Percentiles rank a stretch among this genome's conserved stretches.
Evolutionary conservation across 2,329 filamentous ascomycete genomes (phyloP).

Genomic region (Dendrostoma leiphaemia): DNA sequence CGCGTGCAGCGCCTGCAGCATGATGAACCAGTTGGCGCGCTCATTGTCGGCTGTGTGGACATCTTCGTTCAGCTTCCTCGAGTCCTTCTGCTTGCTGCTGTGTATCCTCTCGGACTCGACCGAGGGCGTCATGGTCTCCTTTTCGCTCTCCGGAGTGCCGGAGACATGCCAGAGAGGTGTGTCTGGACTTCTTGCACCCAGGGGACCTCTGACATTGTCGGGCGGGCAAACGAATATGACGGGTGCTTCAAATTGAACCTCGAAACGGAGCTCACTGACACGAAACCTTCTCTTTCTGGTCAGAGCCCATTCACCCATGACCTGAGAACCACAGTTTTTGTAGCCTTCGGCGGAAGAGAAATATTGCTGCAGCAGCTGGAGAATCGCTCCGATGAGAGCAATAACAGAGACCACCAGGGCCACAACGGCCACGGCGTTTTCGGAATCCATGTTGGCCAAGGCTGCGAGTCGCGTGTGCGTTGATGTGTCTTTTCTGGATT

Average conservation of each 20-base stretch:
- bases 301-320: constrained; percentile 45
- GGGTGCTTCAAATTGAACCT: constrained; percentile 47
- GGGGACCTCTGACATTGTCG: constrained; percentile 34
- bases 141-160: constrained; percentile 35
- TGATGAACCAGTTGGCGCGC: constrained; percentile 50
- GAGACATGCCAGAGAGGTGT: constrained; percentile 20
- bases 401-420: constrained; percentile 47
- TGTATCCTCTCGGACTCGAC: constrained; percentile 13
- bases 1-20: constrained; percentile 48
- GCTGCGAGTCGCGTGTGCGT: background rate
- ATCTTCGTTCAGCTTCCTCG: constrained; percentile 27
- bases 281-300: constrained; percentile 40
- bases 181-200: background rate
- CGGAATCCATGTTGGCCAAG: constrained; percentile 16
- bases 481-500: background rate
- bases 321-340: constrained; percentile 44
- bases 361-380: constrained; percentile 51
- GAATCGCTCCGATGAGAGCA: constrained; percentile 41
- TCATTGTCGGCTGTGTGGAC: constrained; percentile 57
- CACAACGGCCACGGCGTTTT: constrained; percentile 39
- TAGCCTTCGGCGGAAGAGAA: constrained; percentile 49
- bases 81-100: constrained; percentile 4
- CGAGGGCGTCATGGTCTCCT: constrained; percentile 25
- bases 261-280: constrained; percentile 45
- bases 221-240: constrained; percentile 50